Conservation (phyloP, 768 basidiomycete species). For the Dentipellis sp. region DNA sequence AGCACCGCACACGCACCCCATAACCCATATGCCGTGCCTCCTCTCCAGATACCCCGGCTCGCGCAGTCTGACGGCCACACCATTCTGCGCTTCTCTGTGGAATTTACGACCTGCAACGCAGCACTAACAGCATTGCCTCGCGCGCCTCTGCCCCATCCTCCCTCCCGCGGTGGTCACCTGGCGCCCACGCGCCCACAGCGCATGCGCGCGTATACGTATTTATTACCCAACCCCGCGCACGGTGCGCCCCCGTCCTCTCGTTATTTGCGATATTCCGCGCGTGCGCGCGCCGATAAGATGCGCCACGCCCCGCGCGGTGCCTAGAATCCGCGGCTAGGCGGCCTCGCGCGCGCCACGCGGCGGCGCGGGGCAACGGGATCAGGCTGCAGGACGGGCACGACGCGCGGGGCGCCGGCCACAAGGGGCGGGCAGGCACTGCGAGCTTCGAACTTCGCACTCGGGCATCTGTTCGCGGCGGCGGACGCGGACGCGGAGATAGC, state of each 20-base stretch:
- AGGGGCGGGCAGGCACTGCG: too few relatives aligned
- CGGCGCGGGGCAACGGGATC: not conserved
- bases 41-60: too few relatives aligned
- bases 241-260: not conserved
- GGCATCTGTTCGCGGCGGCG: too few relatives aligned
- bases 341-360: not conserved
- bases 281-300: not conserved
- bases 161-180: not conserved
- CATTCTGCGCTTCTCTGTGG: not conserved
- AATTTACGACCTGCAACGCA: not conserved
- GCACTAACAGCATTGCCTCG: not conserved
- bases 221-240: not conserved
- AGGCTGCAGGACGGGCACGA: not conserved
- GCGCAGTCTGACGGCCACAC: too few relatives aligned
- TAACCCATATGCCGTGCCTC: too few relatives aligned
- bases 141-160: not conserved
- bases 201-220: not conserved
- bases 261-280: not conserved
- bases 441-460: too few relatives aligned
- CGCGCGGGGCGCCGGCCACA: not conserved
- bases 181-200: not conserved
- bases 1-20: too few relatives aligned
- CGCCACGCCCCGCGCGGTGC: not conserved
- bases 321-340: too few relatives aligned
- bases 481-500: not conserved